phyloP scores from a whole-genome alignment of 164 flowering plant species.

The Macadamia integrifolia region DNA sequence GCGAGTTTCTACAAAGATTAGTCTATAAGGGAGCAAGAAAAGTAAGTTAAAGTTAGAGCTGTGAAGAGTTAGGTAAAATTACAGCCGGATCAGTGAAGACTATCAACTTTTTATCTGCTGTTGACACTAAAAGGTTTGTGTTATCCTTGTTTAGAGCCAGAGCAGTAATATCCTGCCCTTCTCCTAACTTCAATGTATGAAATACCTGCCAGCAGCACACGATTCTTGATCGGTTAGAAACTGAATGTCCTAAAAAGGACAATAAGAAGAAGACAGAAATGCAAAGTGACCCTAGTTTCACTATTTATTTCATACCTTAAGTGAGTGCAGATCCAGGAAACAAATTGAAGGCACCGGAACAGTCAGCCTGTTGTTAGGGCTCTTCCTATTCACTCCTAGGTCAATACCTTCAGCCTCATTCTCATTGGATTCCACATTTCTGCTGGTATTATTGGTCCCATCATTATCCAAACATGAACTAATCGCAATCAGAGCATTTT shows the following conservation, averaged over 20 bases:
- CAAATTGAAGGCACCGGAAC: slow-evolving; percentile 68
- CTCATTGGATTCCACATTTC: slow-evolving; percentile 6
- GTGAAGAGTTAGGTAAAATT: slow-evolving; percentile 18
- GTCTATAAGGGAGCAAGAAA: neutral
- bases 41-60: no score
- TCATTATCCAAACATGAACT: slow-evolving; percentile 38
- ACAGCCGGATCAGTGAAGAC: slow-evolving; percentile 95
- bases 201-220: slow-evolving; percentile 41
- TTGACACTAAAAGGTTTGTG: slow-evolving; percentile 91
- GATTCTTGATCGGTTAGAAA: neutral
- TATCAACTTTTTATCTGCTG: slow-evolving; percentile 76
- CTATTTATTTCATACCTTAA: slow-evolving; percentile 46
- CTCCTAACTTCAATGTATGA: slow-evolving; percentile 60
- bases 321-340: slow-evolving; percentile 67
- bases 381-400: slow-evolving; percentile 20
- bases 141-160: slow-evolving; percentile 77
- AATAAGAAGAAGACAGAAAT: neutral
- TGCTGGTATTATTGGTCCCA: slow-evolving; percentile 16
- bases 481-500: slow-evolving; percentile 62
- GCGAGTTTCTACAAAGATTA: neutral
- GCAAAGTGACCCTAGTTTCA: neutral
- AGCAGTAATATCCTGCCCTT: slow-evolving; percentile 83
- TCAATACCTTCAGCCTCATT: slow-evolving; percentile 15
- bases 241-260: neutral
- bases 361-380: slow-evolving; percentile 28